phyloP scores from a whole-genome alignment of 768 basidiomycete species.

The Auriscalpium orientale region DNA sequence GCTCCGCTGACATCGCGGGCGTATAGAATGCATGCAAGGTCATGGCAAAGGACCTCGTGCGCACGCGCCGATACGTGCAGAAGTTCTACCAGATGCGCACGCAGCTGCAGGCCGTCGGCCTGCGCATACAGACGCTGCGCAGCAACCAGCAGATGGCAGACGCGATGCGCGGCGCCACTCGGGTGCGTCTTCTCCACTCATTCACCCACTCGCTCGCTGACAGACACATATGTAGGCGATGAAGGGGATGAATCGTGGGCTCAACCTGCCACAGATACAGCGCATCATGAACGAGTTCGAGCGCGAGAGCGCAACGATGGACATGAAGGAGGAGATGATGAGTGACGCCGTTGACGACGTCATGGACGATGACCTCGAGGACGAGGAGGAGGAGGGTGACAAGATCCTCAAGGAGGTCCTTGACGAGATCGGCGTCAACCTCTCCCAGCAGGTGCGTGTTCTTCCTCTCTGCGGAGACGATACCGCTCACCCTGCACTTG shows the following conservation, averaged over 20 bases:
- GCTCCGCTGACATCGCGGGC: not conserved
- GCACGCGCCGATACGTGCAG: constrained; percentile 90
- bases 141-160: constrained; percentile 99
- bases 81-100: constrained; percentile 99
- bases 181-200: constrained; percentile 46
- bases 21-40: constrained; percentile 94
- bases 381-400: constrained; percentile 94
- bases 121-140: constrained; percentile 92
- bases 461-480: constrained; percentile 7
- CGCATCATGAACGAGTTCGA: constrained; percentile 98
- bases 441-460: constrained; percentile 70
- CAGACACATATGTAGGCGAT: constrained; percentile 60
- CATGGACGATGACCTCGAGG: constrained; percentile 87
- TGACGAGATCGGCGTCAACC: constrained; percentile 91
- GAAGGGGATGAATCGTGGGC: constrained; percentile 93
- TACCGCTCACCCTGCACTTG: not conserved
- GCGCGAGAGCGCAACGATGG: constrained; percentile 95
- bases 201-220: not conserved
- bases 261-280: constrained; percentile 92
- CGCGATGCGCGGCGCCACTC: constrained; percentile 96
- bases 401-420: constrained; percentile 93
- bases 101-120: constrained; percentile 90
- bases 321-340: constrained; percentile 99
- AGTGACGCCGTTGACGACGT: constrained; percentile 96
- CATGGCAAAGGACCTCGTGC: constrained; percentile 97